phyloP scores from a whole-genome alignment of 2,329 filamentous ascomycete species.

The Acarospora socialis region DNA sequence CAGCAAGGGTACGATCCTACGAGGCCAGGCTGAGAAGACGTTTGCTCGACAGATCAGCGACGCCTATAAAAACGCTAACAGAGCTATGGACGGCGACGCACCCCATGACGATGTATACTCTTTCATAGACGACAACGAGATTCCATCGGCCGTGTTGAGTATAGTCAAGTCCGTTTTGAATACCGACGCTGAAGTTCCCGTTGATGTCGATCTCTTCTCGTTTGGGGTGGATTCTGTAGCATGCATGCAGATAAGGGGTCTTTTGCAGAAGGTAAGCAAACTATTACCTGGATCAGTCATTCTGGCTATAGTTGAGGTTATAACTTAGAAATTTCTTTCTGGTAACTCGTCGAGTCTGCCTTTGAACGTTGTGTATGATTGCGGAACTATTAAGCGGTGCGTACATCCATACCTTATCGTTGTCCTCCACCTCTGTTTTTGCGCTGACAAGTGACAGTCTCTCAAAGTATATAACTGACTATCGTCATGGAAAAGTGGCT shows the following conservation, averaged over 20 bases:
- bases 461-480: constrained; percentile 22
- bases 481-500: constrained; percentile 14
- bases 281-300: constrained; percentile 11
- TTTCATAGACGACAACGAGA: constrained; percentile 20
- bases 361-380: constrained; percentile 46
- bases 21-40: constrained; percentile 35
- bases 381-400: constrained; percentile 36
- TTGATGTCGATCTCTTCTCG: constrained; percentile 39
- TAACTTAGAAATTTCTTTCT: constrained; percentile 3
- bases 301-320: too few relatives aligned
- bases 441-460: constrained; percentile 14
- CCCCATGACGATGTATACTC: neutral
- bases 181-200: constrained; percentile 6
- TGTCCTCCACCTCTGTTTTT: neutral
- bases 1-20: constrained; percentile 47
- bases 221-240: constrained; percentile 48
- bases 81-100: constrained; percentile 9
- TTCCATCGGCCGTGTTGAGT: constrained; percentile 21
- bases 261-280: constrained; percentile 6
- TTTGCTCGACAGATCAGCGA: constrained; percentile 34
- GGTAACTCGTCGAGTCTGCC: constrained; percentile 25
- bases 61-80: constrained; percentile 26
- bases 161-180: constrained; percentile 18
- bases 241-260: constrained; percentile 36
- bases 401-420: constrained; percentile 17